Base-by-base conservation (phyloP, 495 filamentous ascomycete genomes). In the Aspergillus bertholletiae region DNA sequence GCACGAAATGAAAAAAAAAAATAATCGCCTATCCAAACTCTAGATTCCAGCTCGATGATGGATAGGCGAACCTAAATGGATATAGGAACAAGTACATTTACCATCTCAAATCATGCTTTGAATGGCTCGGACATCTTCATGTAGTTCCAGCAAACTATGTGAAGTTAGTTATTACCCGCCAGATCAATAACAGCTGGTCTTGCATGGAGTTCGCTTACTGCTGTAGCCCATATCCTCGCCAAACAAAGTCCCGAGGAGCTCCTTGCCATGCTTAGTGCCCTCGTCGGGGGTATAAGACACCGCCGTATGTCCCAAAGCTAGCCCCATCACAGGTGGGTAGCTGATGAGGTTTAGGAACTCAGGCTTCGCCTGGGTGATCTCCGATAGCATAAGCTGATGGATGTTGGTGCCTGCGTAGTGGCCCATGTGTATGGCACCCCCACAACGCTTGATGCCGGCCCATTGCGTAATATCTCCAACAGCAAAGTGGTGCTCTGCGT, bases 371-470 rank as follows among this genome's bases (percentile, higher is more conserved):
- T 60, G 58, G 0, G 41, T 56, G 18, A 60, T 58, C 28, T 67
- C 65, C 8, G 67, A 57, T 34, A 80, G 47, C 64, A 88, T 84
- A 18, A 72, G 72, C 60, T 83, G 79, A 57, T 85, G 76, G 46
- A 88, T 75, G 58, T 89, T 88, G 22, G 69, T 56, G 0, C 77
- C 86, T 2, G 81, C 82, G 51, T 74, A 74, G 30, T 80, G 76
- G 13, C 84, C 87, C 78, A 83, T 81, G 50, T 85, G 77, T 77
- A 90, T 83, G 12, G 87, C 87, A 5, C 68, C 78, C 26, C 87
- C 87, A 61, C 83, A 87, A 26, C 87, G 80, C 70, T 87, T 88
- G 68, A 88, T 88, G 20, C 85, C 86, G 0, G 80, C 75, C 86
- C 85, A 88, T 4, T 62, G 57, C 1, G 65, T 67, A 5, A 75